Conservation (phyloP, 2,329 filamentous ascomycete genomes). For the Graphiopsis chlorocephala region DNA sequence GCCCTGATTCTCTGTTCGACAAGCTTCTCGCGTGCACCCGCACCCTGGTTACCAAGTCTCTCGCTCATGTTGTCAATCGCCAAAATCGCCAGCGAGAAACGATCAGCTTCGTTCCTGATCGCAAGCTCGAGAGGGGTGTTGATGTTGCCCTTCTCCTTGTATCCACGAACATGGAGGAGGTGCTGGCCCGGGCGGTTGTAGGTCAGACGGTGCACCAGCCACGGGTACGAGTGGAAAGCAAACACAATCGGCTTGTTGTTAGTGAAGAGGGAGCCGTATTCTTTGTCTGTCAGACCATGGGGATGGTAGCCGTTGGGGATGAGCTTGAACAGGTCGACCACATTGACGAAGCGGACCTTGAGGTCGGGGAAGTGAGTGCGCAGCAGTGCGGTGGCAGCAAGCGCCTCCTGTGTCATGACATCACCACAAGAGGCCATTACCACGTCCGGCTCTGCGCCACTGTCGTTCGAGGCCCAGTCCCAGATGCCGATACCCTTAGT, state of each 20-base stretch:
- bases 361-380: slow-evolving; percentile 68
- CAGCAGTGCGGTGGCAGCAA: slow-evolving; percentile 71
- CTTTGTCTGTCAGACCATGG: slow-evolving; percentile 65
- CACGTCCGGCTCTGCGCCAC: slow-evolving; percentile 65
- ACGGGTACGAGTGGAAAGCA: slow-evolving; percentile 83
- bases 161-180: slow-evolving; percentile 72
- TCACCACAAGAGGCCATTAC: slow-evolving; percentile 77
- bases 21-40: slow-evolving; percentile 61
- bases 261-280: slow-evolving; percentile 71
- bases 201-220: slow-evolving; percentile 72
- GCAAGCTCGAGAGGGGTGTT: slow-evolving; percentile 77
- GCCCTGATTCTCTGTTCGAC: slow-evolving; percentile 63
- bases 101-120: slow-evolving; percentile 73
- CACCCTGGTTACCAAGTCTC: slow-evolving; percentile 61
- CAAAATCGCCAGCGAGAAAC: slow-evolving; percentile 73
- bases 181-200: slow-evolving; percentile 69
- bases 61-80: slow-evolving; percentile 66
- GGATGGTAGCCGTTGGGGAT: slow-evolving; percentile 69
- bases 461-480: slow-evolving; percentile 72
- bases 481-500: slow-evolving; percentile 77
- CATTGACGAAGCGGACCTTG: slow-evolving; percentile 76
- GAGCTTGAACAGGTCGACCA: slow-evolving; percentile 77
- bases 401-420: slow-evolving; percentile 68
- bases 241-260: slow-evolving; percentile 70
- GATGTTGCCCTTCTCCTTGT: slow-evolving; percentile 81